These are phyloP conservation scores for Cyclotella sp. DNA, from an alignment of 108 stramenopile genomes.

Conservation along the genomic window DNA sequence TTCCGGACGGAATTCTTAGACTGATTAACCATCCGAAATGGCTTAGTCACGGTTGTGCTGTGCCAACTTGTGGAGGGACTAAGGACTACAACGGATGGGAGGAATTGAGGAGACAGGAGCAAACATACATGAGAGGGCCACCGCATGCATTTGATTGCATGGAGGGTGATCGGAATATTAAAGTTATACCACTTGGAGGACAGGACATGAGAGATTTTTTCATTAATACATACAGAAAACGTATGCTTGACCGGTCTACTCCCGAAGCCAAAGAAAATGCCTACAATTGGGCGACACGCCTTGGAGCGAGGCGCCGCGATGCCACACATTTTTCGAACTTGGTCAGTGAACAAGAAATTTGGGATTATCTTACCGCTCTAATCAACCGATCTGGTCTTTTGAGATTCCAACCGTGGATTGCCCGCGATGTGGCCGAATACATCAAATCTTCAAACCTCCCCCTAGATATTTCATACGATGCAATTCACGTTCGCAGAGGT, in stretches of 20 bases:
- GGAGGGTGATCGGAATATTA: background rate
- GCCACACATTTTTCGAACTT: slow-evolving; percentile 23
- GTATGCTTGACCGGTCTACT: slow-evolving; percentile 11
- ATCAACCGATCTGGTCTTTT: slow-evolving; percentile 23
- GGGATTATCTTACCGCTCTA: slow-evolving; percentile 19
- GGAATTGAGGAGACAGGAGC: background rate
- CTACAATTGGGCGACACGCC: slow-evolving; percentile 23
- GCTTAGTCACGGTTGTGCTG: slow-evolving; percentile 28
- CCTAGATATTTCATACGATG: slow-evolving; percentile 15
- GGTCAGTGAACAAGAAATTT: slow-evolving; percentile 14
- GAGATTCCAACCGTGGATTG: slow-evolving; percentile 36
- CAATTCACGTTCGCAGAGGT: slow-evolving; percentile 46
- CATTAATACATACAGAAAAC: slow-evolving; percentile 3
- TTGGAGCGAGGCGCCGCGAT: slow-evolving; percentile 23
- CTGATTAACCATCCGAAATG: slow-evolving; percentile 42
- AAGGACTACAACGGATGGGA: background rate
- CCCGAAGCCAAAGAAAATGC: slow-evolving; percentile 13
- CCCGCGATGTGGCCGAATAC: slow-evolving; percentile 24
- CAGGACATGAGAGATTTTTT: background rate
- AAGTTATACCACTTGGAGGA: slow-evolving; percentile 2
- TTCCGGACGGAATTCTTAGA: slow-evolving; percentile 35
- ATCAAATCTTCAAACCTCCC: slow-evolving; percentile 22
- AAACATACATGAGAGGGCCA: background rate
- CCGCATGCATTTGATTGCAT: background rate
- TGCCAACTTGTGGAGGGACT: slow-evolving; percentile 27